Conservation (phyloP, 768 basidiomycete species). For the Leccinum rimulosum region DNA sequence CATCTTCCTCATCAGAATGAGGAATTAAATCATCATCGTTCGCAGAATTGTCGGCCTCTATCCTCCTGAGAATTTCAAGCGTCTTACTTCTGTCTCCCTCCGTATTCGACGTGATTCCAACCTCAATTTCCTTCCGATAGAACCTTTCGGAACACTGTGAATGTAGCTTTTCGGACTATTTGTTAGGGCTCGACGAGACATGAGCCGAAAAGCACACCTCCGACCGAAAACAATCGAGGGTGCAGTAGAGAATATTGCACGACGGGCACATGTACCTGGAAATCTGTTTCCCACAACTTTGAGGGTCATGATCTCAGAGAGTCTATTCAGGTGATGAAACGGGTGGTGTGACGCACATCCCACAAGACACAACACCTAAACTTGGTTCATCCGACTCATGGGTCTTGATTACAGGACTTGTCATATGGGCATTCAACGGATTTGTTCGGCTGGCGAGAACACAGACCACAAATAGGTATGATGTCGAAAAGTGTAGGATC, state of each 20-base stretch:
- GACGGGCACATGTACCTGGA: constrained; percentile 79
- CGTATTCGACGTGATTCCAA: constrained; percentile 56
- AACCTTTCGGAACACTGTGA: constrained; percentile 78
- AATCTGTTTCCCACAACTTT: constrained; percentile 71
- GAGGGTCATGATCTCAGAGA: constrained; percentile 3
- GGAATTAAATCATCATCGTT: constrained; percentile 35
- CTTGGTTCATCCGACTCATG: constrained; percentile 11
- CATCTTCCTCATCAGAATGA: constrained; percentile 38
- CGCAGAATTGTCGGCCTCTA: constrained; percentile 59
- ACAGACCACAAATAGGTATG: too few species aligned
- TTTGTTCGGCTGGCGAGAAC: background rate
- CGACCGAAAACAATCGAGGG: constrained; percentile 74
- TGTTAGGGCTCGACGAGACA: background rate
- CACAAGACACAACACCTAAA: constrained; percentile 33
- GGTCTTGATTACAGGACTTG: constrained; percentile 15
- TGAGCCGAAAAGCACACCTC: constrained; percentile 42
- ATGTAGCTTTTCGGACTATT: constrained; percentile 44
- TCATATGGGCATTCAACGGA: constrained; percentile 9
- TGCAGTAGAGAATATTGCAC: constrained; percentile 82
- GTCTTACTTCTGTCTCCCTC: constrained; percentile 60
- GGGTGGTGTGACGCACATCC: constrained; percentile 38
- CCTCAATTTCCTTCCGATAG: constrained; percentile 72
- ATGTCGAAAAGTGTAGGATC: too few species aligned
- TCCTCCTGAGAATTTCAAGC: constrained; percentile 66
- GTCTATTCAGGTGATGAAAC: constrained; percentile 1